Evolutionary conservation across 1,284 basidiomycete species (phyloP).

Genomic region (Ceratobasidium sp.): DNA sequence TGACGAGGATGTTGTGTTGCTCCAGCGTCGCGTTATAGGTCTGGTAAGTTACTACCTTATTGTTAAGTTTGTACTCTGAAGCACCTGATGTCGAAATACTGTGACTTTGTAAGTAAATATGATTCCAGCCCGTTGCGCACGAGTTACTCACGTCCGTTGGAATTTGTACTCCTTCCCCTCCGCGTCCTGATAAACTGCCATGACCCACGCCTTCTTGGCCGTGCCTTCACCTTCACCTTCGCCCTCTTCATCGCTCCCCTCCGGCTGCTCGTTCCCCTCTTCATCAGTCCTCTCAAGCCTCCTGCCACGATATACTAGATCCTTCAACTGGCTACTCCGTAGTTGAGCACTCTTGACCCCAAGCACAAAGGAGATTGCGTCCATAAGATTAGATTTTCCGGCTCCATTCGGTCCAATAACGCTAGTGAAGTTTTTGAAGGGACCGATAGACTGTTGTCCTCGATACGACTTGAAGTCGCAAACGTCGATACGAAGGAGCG

Average conservation of each 20-base stretch:
- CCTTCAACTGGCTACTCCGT: constrained; percentile 91
- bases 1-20: constrained; percentile 95
- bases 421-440: constrained; percentile 92
- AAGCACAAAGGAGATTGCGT: constrained; percentile 98
- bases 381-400: constrained; percentile 99
- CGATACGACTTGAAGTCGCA: constrained; percentile 95
- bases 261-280: constrained; percentile 55
- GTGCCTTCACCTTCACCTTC: constrained; percentile 68
- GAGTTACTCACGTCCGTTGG: constrained; percentile 80
- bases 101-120: constrained; percentile 20
- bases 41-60: constrained; percentile 79
- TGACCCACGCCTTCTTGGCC: constrained; percentile 93
- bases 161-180: constrained; percentile 87
- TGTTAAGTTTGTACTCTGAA: constrained; percentile 90
- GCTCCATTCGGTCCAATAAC: constrained; percentile 99
- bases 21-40: constrained; percentile 87
- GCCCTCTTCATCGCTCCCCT: constrained; percentile 44
- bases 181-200: constrained; percentile 86
- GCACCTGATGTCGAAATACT: constrained; percentile 88
- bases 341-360: constrained; percentile 95
- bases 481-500: constrained; percentile 81
- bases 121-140: neutral
- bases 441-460: constrained; percentile 87
- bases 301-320: constrained; percentile 93
- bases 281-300: constrained; percentile 68